A percentile compares a stretch with the other conserved stretches of the same genome.
Evolutionary conservation across 2,329 filamentous ascomycete species (phyloP).

Genomic region (Fusarium nygamai): DNA sequence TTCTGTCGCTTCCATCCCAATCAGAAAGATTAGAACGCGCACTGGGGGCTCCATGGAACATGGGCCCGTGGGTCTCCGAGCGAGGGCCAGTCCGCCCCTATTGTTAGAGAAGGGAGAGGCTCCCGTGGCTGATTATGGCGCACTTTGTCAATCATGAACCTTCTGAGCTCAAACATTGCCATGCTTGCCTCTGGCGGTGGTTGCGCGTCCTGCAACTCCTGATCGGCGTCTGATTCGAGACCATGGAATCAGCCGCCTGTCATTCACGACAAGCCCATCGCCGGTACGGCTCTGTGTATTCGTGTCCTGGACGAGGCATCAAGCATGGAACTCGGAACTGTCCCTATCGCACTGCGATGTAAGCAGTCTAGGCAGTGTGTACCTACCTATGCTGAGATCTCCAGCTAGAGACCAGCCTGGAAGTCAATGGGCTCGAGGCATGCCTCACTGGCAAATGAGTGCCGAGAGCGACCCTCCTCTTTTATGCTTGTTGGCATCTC

Average conservation of each 20-base stretch:
- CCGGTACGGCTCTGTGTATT: slow-evolving; percentile 19
- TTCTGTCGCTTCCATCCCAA: slow-evolving; percentile 29
- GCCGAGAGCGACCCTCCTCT: slow-evolving; percentile 24
- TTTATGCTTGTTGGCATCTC: slow-evolving; percentile 17
- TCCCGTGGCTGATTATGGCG: slow-evolving; percentile 18
- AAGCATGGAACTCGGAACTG: slow-evolving; percentile 23
- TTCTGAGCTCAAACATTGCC: slow-evolving; percentile 18
- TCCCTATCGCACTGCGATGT: background rate
- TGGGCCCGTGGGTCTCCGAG: slow-evolving; percentile 34
- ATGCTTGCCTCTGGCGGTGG: slow-evolving; percentile 17
- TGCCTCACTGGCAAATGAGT: slow-evolving; percentile 32
- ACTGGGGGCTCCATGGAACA: slow-evolving; percentile 15
- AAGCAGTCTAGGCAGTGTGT: background rate
- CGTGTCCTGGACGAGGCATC: background rate
- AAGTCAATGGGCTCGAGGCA: slow-evolving; percentile 13
- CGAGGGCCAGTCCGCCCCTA: slow-evolving; percentile 34
- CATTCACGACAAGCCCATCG: slow-evolving; percentile 7
- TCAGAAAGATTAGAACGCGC: slow-evolving; percentile 23
- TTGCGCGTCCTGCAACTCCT: slow-evolving; percentile 43
- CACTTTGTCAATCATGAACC: slow-evolving; percentile 16
- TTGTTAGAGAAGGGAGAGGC: slow-evolving; percentile 36
- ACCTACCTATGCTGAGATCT: background rate
- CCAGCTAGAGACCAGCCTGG: background rate
- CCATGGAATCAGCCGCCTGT: slow-evolving; percentile 16
- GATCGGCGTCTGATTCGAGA: slow-evolving; percentile 28